Evolutionary conservation across 2,329 filamentous ascomycete genomes (phyloP).

Genomic region (Exophiala dermatitidis): DNA sequence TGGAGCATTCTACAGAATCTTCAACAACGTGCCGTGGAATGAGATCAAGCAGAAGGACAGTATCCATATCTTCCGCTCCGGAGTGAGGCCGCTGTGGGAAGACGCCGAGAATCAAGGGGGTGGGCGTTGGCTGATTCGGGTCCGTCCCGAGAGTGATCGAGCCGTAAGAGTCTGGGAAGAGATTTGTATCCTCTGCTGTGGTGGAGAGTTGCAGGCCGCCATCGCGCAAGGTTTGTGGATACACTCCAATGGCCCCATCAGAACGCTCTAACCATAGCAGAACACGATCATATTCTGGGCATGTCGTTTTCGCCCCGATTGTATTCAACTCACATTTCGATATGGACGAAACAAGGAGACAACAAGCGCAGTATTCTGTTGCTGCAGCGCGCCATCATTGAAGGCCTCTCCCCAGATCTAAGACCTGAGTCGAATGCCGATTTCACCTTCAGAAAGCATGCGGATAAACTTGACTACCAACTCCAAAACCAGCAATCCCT

Average conservation of each 20-base stretch:
- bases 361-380: conserved; percentile 72
- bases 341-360: conserved; percentile 86
- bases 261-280: conserved; percentile 37
- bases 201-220: conserved; percentile 47
- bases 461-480: conserved; percentile 70
- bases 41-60: conserved; percentile 70
- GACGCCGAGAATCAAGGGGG: conserved; percentile 80
- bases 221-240: conserved; percentile 67
- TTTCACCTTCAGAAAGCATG: conserved; percentile 76
- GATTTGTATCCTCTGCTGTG: conserved; percentile 25
- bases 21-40: conserved; percentile 71
- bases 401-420: conserved; percentile 65
- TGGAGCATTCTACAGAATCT: conserved; percentile 64
- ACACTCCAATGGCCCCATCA: not conserved
- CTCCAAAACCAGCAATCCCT: conserved; percentile 19
- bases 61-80: conserved; percentile 71
- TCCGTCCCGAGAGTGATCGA: conserved; percentile 56
- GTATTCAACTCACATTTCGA: conserved; percentile 77
- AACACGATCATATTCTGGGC: conserved; percentile 77
- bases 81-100: conserved; percentile 72
- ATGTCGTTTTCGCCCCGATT: conserved; percentile 81
- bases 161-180: conserved; percentile 27
- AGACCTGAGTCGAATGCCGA: conserved; percentile 55
- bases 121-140: conserved; percentile 86
- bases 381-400: conserved; percentile 65